These are phyloP conservation scores for Aspergillus leporis DNA, from an alignment of 495 filamentous ascomycete genomes.

Conservation along the genomic window DNA sequence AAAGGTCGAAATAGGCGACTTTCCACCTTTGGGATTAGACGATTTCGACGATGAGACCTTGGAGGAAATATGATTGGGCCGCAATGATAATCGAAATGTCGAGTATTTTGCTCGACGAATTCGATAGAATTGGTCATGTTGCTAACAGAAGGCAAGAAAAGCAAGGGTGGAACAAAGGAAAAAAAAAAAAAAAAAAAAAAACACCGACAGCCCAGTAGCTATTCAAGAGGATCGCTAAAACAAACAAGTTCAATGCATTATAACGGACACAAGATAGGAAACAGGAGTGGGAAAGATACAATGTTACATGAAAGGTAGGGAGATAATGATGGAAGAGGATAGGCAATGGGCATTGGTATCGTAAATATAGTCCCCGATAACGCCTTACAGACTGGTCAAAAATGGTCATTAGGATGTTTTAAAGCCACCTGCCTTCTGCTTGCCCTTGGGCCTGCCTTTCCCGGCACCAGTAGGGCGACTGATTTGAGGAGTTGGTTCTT, in stretches of 20 bases:
- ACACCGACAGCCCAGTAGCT: constrained; percentile 25
- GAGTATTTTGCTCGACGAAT: constrained; percentile 15
- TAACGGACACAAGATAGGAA: not conserved
- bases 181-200: constrained; percentile 18
- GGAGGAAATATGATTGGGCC: constrained; percentile 70
- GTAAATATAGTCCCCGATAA: not conserved
- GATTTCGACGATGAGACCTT: constrained; percentile 76
- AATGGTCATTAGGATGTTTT: constrained; percentile 7
- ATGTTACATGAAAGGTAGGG: not conserved
- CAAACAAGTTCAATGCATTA: constrained; percentile 8
- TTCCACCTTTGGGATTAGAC: constrained; percentile 57
- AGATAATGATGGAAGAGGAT: not conserved
- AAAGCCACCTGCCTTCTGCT: constrained; percentile 33
- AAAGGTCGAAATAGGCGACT: constrained; percentile 86
- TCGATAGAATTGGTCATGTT: not conserved
- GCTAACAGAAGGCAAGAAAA: not conserved
- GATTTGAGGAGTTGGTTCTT: constrained; percentile 24
- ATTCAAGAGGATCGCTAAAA: constrained; percentile 31
- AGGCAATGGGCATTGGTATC: constrained; percentile 1
- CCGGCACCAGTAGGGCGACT: constrained; percentile 22
- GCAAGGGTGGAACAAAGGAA: not conserved
- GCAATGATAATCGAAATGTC: not conserved
- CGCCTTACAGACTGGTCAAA: not conserved
- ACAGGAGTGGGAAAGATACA: not conserved
- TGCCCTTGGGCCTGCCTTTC: constrained; percentile 42